A percentile compares a stretch with the other conserved stretches of the same genome.
Evolutionary conservation across 2,329 filamentous ascomycete species (phyloP).

Genomic region (Aspergillus floridensis): DNA sequence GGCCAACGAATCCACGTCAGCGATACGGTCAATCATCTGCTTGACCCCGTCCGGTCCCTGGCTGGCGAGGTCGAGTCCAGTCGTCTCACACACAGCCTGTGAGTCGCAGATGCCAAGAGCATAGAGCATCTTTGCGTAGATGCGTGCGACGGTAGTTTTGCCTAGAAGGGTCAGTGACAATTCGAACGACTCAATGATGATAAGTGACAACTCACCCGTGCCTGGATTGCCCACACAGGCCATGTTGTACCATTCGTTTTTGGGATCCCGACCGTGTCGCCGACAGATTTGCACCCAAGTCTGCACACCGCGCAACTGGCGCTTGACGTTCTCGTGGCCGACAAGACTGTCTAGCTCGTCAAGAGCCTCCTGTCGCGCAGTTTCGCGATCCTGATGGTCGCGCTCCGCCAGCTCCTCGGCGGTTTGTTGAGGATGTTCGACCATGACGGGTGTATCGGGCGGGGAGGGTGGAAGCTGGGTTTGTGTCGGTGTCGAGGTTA

Average conservation of each 20-base stretch:
- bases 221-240: conserved; percentile 20
- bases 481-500: not conserved
- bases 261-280: conserved; percentile 20
- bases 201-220: conserved; percentile 8
- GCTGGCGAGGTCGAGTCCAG: conserved; percentile 15
- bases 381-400: conserved; percentile 10
- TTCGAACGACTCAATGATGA: not conserved
- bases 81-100: conserved; percentile 12
- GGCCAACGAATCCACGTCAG: conserved; percentile 4
- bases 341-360: conserved; percentile 16
- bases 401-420: conserved; percentile 9
- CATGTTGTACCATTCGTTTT: conserved; percentile 23
- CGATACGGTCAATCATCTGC: conserved; percentile 12
- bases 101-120: conserved; percentile 17
- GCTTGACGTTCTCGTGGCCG: conserved; percentile 19
- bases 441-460: not conserved
- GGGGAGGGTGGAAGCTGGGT: not conserved
- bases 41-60: conserved; percentile 11
- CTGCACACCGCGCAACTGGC: conserved; percentile 20
- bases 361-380: conserved; percentile 11
- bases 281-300: conserved; percentile 22
- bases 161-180: not conserved
- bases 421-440: not conserved
- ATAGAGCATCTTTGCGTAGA: conserved; percentile 23
- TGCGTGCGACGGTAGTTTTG: conserved; percentile 18